Base-by-base conservation (phyloP, 2,329 filamentous ascomycete species). In the Epicoccum nigrum region DNA sequence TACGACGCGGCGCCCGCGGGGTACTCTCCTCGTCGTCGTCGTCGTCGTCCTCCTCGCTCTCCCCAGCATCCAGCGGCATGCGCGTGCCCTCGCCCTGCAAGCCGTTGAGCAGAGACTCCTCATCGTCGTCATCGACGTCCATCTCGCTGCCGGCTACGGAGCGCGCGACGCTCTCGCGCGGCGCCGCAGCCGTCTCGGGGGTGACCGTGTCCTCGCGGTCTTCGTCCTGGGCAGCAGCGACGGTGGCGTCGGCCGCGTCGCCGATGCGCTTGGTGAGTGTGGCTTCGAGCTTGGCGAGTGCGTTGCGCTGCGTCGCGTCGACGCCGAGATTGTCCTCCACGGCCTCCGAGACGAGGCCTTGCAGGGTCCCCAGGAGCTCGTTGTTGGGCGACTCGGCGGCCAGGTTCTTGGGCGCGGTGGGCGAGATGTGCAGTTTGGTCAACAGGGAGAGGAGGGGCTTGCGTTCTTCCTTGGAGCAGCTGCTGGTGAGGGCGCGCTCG, bases 341-440 rank as follows among this genome's bases (percentile, higher is more conserved):
- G 8, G 77, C 74, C 63, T 80, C 77, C 5, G 64, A 67, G 15
- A 78, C 70, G 11, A 83, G 76, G 4, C 74, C 75, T 38, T 79
- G 76, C 4, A 80, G 60, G 0, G 69, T 69, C 45, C 48, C 40
- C 11, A 72, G 49, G 4, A 37, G 47, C 21, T 71, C 69, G 25
- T 61, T 54, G 23, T 63, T 51, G 9, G 31, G 12, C 4, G 21
- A 32, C 32, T 62, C 52, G 9, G 58, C 49, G 17, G 69, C 67
- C 13, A 51, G 58, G 2, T 74, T 59, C 21, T 68, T 70, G 7
- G 62, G 56, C 19, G 61, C 54, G 0, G 85, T 86, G 1, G 87
- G 79, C 0, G 90, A 82, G 1, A 97, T 81, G 68, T 92, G 86
- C 2, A 97, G 79, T 74, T 97, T 97, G 59, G 86, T 86, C 1